A percentile compares a stretch with the other conserved stretches of the same genome.
Conservation (phyloP, 441 rosid species). For the Breynia disticha region DNA sequence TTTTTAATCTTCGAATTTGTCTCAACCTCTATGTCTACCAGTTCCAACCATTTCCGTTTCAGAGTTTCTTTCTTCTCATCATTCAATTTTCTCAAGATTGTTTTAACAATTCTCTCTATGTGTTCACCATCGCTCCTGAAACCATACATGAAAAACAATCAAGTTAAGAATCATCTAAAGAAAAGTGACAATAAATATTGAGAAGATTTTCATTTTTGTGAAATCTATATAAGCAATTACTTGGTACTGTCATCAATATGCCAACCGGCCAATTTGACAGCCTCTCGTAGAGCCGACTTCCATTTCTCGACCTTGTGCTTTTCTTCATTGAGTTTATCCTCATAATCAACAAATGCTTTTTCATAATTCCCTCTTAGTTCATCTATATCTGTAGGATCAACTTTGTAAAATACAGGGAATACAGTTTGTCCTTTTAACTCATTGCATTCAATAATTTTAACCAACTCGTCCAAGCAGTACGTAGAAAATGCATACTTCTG, state of each 20-base stretch:
- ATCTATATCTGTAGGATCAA: background rate
- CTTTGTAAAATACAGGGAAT: background rate
- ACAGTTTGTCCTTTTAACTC: background rate
- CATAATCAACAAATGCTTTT: background rate
- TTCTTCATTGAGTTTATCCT: background rate
- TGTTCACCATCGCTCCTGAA: too few relatives aligned
- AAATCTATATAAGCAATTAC: too few relatives aligned
- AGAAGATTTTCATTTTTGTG: too few relatives aligned
- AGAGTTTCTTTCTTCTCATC: background rate
- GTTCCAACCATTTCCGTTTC: constrained; percentile 3
- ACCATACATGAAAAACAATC: too few relatives aligned
- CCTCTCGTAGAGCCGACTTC: background rate
- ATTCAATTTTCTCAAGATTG: too few relatives aligned
- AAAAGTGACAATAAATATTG: too few relatives aligned
- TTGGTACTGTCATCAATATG: background rate
- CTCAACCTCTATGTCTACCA: constrained; percentile 2
- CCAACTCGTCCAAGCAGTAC: background rate
- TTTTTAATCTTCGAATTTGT: background rate
- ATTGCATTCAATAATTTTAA: background rate
- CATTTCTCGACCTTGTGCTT: background rate
- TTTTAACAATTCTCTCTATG: too few relatives aligned
- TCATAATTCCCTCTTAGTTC: background rate
- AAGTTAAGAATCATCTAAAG: too few relatives aligned
- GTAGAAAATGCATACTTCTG: background rate
- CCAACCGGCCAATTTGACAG: background rate